phyloP scores from a whole-genome alignment of 2,329 filamentous ascomycete species.

The Didymella pinodella region DNA sequence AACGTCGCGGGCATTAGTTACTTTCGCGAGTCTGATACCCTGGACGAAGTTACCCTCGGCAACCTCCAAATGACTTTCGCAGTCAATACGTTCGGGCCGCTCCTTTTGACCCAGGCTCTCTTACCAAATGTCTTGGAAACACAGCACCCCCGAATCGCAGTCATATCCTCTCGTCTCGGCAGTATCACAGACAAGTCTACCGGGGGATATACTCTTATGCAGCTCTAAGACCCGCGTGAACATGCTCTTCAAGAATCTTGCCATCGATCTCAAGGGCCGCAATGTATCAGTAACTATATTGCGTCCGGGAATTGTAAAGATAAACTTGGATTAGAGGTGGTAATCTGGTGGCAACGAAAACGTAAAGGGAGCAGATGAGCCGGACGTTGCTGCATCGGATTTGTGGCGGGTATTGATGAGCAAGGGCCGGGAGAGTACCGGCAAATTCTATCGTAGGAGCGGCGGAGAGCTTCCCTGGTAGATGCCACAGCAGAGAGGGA shows the following conservation, averaged over 20 bases:
- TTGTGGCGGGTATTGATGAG: constrained; percentile 52
- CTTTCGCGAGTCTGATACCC: background rate
- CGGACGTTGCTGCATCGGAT: constrained; percentile 56
- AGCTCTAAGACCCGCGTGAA: constrained; percentile 57
- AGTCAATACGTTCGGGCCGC: background rate
- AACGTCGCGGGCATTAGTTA: background rate
- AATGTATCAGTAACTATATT: constrained; percentile 53
- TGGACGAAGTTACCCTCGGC: background rate
- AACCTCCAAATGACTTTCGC: background rate
- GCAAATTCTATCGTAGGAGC: constrained; percentile 57
- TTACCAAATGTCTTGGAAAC: background rate
- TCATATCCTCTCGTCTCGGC: background rate
- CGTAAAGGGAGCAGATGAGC: constrained; percentile 52
- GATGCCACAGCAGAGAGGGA: background rate
- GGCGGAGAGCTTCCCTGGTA: constrained; percentile 57
- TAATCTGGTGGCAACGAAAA: constrained; percentile 36
- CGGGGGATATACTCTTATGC: constrained; percentile 56
- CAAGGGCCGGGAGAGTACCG: constrained; percentile 54
- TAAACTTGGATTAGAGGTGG: constrained; percentile 28
- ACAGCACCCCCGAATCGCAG: background rate
- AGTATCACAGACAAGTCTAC: constrained; percentile 21
- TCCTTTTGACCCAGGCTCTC: background rate
- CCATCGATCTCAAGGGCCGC: constrained; percentile 52
- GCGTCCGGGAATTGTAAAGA: constrained; percentile 56
- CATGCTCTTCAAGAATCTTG: constrained; percentile 54